Evolutionary conservation across 1,284 basidiomycete genomes (phyloP).

Genomic region (Sphaerobolus stellatus): DNA sequence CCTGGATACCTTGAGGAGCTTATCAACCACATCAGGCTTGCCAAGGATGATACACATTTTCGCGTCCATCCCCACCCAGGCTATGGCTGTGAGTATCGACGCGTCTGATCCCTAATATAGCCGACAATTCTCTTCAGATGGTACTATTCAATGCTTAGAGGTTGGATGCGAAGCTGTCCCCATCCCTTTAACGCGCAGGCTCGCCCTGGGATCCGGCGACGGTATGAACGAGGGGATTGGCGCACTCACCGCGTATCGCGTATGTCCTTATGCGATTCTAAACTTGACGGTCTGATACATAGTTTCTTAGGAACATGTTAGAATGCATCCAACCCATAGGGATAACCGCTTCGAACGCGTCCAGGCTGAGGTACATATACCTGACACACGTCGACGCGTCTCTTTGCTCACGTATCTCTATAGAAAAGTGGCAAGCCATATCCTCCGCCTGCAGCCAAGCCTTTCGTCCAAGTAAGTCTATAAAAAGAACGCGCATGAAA

Average conservation of each 20-base stretch:
- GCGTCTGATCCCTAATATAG: slow-evolving; percentile 11
- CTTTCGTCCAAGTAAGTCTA: background rate
- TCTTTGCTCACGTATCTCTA: slow-evolving; percentile 16
- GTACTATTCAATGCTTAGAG: slow-evolving; percentile 44
- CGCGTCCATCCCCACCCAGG: slow-evolving; percentile 35
- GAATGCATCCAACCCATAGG: slow-evolving; percentile 29
- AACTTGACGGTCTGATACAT: background rate
- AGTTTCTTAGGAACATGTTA: slow-evolving; percentile 30
- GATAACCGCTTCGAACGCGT: slow-evolving; percentile 24
- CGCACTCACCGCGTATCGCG: slow-evolving; percentile 44
- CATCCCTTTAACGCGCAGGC: slow-evolving; percentile 34
- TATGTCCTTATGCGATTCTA: slow-evolving; percentile 25
- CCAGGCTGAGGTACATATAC: slow-evolving; percentile 17
- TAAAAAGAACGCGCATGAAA: background rate
- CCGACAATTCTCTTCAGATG: slow-evolving; percentile 33
- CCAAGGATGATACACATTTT: slow-evolving; percentile 16
- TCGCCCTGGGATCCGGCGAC: slow-evolving; percentile 34
- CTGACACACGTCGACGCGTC: slow-evolving; percentile 16
- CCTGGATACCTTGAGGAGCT: slow-evolving; percentile 15
- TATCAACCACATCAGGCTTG: slow-evolving; percentile 11
- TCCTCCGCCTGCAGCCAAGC: slow-evolving; percentile 16
- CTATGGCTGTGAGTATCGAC: slow-evolving; percentile 39
- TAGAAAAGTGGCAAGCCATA: slow-evolving; percentile 9
- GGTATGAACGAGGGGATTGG: slow-evolving; percentile 45
- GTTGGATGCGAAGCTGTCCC: slow-evolving; percentile 36